Base-by-base conservation (phyloP, 2,329 filamentous ascomycete species). In the Aspergillus sp. region DNA sequence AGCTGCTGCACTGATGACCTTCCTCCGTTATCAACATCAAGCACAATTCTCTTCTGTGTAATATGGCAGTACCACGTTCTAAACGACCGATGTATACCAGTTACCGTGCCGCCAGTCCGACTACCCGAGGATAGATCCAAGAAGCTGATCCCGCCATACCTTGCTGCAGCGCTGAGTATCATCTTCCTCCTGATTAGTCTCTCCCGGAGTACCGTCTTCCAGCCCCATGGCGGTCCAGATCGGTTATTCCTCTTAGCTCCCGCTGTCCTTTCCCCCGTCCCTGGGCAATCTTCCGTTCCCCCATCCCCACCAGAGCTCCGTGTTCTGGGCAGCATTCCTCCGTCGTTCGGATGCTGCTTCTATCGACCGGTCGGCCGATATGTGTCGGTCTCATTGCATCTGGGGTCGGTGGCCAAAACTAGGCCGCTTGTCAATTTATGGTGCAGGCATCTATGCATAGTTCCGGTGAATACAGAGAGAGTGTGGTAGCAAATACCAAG, bases 161-260 rank as follows among this genome's bases (percentile, higher is more conserved):
- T n/a, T 37, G 21, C 35, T n/a, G 17, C 14, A 27, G 37, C 50
- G 55, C 58, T 56, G 57, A 51, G 31, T 52, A 47, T 53, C 41
- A 46, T 33, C 39, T 45, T 35, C 14, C 15, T 31, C 17, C 39
- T 52, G 47, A 59, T 52, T 52, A 59, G 49, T 39, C 37, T 53
- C 6, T 14, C 44, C 50, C 57, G 57, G 49, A 56, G 49, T 47
- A 51, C 56, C 48, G 56, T 54, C 50, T 41, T 54, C 54, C 49
- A 54, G 44, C n/a, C 41, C 57, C 53, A 49, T 59, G 40, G 23
- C 44, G 47, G 45, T 53, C 57, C 53, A 56, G 57, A 54, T 57
- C 57, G 45, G 53, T 44, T 59, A 59, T 53, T 46, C 54, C 17
- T 45, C 57, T 31, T 59, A 57, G 56, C 48, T 53, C 56, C 56